Evolutionary conservation across 179 eudicot genomes (phyloP).

Genomic region (Silene coronaria): DNA sequence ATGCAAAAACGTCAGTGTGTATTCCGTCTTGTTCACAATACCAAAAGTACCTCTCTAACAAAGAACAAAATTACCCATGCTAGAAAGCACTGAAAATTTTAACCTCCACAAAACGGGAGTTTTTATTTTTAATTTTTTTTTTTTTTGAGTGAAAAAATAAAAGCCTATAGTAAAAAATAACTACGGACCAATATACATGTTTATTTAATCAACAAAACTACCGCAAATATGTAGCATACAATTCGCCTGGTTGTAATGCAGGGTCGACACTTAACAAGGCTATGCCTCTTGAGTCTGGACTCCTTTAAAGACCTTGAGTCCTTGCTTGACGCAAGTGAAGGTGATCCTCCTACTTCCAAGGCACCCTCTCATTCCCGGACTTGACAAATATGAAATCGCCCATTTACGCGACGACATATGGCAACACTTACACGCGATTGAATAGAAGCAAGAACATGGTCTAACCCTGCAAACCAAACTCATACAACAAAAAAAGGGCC

Average conservation of each 20-base stretch:
- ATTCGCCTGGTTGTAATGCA: not conserved
- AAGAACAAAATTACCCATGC: not conserved
- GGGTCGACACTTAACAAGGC: no score
- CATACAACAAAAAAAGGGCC: conserved; percentile 16
- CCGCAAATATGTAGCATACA: not conserved
- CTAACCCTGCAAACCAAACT: conserved; percentile 4
- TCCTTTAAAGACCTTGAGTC: no score
- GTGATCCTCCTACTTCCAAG: conserved; percentile 3
- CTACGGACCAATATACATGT: not conserved
- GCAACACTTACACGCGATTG: not conserved
- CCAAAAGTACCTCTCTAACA: not conserved
- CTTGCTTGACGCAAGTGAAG: not conserved
- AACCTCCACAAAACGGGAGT: not conserved
- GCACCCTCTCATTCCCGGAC: no score
- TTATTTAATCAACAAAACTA: not conserved
- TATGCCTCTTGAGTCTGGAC: no score
- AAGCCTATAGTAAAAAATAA: not conserved
- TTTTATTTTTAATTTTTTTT: not conserved
- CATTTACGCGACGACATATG: not conserved
- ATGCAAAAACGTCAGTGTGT: not conserved
- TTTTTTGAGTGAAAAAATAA: not conserved
- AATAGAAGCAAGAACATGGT: not conserved
- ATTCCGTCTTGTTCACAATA: not conserved
- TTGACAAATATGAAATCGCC: not conserved
- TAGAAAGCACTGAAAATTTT: not conserved